Evolutionary conservation across 441 rosid species (phyloP).

Genomic region (Cnidoscolus chayamansa): DNA sequence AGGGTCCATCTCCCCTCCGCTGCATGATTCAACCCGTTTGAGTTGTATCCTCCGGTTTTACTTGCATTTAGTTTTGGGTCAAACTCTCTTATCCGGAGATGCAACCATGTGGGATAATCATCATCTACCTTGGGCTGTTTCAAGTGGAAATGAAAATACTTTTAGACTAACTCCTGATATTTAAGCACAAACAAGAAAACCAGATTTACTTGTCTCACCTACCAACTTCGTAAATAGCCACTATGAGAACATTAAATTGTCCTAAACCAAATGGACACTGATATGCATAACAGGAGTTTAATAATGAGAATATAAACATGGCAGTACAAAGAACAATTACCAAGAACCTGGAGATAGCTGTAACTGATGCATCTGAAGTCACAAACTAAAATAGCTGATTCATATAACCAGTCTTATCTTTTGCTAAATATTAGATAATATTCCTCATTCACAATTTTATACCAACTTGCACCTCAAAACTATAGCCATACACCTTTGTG

Average conservation of each 20-base stretch:
- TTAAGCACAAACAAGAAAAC: not conserved
- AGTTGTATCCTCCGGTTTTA: slow-evolving; percentile 27
- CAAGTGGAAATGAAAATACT: slow-evolving; percentile 11
- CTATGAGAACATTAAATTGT: not conserved
- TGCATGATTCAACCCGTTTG: slow-evolving; percentile 26
- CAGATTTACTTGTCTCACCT: not conserved
- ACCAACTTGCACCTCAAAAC: not conserved
- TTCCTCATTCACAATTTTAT: not conserved
- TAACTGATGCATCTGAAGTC: too few species aligned
- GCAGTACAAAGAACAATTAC: not conserved
- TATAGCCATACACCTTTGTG: not conserved
- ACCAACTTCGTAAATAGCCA: not conserved
- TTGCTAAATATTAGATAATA: not conserved
- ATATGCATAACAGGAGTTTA: not conserved
- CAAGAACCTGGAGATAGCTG: not conserved
- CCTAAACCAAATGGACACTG: not conserved
- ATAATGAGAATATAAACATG: not conserved
- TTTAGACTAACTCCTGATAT: not conserved
- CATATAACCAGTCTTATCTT: not conserved
- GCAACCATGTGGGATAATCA: slow-evolving; percentile 63
- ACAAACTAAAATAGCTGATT: too few species aligned
- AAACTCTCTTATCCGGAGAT: slow-evolving; percentile 58
- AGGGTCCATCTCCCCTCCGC: slow-evolving; percentile 65
- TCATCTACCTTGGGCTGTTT: slow-evolving; percentile 60
- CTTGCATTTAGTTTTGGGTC: slow-evolving; percentile 39